These are phyloP conservation scores for Ciborinia camelliae DNA, from an alignment of 2,329 filamentous ascomycete species.

Conservation along the genomic window DNA sequence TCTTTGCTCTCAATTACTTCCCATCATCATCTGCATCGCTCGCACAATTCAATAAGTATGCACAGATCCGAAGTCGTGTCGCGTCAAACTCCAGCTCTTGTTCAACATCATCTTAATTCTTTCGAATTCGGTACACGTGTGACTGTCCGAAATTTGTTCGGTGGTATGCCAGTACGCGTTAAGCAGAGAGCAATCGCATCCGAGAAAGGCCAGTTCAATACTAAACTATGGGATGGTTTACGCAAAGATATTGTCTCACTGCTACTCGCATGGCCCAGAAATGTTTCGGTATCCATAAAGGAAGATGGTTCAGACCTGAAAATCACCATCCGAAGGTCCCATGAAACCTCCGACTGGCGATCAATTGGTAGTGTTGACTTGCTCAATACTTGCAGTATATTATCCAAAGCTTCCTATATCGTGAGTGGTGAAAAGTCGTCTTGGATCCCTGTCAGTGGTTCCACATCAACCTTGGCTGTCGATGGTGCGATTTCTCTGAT, in stretches of 20 bases:
- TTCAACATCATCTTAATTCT: conserved; percentile 53
- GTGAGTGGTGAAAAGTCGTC: conserved; percentile 48
- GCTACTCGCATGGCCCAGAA: conserved; percentile 64
- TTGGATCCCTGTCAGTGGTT: conserved; percentile 72
- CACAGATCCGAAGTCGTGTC: conserved; percentile 66
- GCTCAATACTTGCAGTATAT: conserved; percentile 46
- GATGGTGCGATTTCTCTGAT: conserved; percentile 67
- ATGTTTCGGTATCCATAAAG: conserved; percentile 55
- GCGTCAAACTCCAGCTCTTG: conserved; percentile 58
- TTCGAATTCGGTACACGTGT: conserved; percentile 71
- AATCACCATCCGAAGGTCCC: conserved; percentile 29
- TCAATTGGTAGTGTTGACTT: conserved; percentile 19
- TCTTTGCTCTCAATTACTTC: conserved; percentile 77
- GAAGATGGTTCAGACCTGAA: conserved; percentile 42
- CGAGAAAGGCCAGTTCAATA: conserved; percentile 47
- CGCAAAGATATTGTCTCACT: conserved; percentile 53
- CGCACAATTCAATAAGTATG: conserved; percentile 63
- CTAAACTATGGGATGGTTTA: conserved; percentile 57
- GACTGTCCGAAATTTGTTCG: conserved; percentile 77
- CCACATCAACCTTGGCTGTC: conserved; percentile 58
- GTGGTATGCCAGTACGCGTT: conserved; percentile 84
- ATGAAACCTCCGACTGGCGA: background rate
- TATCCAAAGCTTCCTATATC: conserved; percentile 64
- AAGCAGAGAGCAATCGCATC: conserved; percentile 65
- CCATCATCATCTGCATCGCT: conserved; percentile 56